A percentile compares a stretch with the other conserved stretches of the same genome.
Evolutionary conservation across 2,329 filamentous ascomycete genomes (phyloP).

Genomic region (Biscogniauxia sp.): DNA sequence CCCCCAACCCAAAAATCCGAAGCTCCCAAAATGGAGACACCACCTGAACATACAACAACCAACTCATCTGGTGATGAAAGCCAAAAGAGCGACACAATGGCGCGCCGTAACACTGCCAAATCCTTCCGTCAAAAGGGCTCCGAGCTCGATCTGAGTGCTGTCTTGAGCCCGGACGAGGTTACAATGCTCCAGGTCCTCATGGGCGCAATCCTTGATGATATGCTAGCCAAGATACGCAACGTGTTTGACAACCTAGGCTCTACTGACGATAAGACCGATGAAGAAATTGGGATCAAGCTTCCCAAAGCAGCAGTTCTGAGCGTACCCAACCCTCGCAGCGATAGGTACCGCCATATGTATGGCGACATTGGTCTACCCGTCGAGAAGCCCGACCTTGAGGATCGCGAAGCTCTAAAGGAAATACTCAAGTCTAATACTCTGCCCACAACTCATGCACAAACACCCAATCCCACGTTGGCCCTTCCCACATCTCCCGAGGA

Average conservation of each 20-base stretch:
- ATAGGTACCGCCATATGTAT: slow-evolving; percentile 29
- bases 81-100: slow-evolving; percentile 17
- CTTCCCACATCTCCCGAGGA: slow-evolving; percentile 33
- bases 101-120: slow-evolving; percentile 13
- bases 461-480: slow-evolving; percentile 14
- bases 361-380: slow-evolving; percentile 23
- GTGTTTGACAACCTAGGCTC: slow-evolving; percentile 49
- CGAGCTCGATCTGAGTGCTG: slow-evolving; percentile 49
- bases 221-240: slow-evolving; percentile 51
- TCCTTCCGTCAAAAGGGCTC: slow-evolving; percentile 37
- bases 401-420: slow-evolving; percentile 15
- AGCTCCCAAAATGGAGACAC: slow-evolving; percentile 9
- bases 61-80: slow-evolving; percentile 26
- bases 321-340: slow-evolving; percentile 36
- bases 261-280: slow-evolving; percentile 29
- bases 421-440: slow-evolving; percentile 16
- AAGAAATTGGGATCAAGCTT: slow-evolving; percentile 26
- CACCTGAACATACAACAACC: slow-evolving; percentile 6
- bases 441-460: neutral
- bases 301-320: slow-evolving; percentile 29
- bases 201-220: slow-evolving; percentile 51
- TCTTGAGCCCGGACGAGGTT: slow-evolving; percentile 48
- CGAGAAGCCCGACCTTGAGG: slow-evolving; percentile 21
- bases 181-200: slow-evolving; percentile 52
- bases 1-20: slow-evolving; percentile 5